Percentiles rank a stretch among this genome's conserved stretches.
Conservation (phyloP, 495 filamentous ascomycete species). For the Penicillium lividum region DNA sequence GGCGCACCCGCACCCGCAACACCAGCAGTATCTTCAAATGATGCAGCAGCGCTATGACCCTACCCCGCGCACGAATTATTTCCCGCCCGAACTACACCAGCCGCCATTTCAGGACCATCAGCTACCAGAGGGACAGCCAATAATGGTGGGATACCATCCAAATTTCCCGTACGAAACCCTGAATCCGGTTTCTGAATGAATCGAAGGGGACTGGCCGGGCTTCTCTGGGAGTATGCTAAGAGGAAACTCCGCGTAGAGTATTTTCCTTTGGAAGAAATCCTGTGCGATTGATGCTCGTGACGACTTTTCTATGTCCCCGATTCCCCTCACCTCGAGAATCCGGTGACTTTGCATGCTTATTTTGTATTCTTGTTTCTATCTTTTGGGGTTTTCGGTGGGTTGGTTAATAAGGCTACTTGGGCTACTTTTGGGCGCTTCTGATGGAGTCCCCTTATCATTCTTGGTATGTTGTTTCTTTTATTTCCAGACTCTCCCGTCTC, state of each 20-base stretch:
- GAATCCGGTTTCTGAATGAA: conserved; percentile 42
- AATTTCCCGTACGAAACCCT: conserved; percentile 42
- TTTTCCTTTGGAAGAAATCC: conserved; percentile 7
- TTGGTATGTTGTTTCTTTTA: conserved; percentile 10
- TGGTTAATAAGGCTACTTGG: conserved; percentile 5
- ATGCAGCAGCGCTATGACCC: conserved; percentile 45
- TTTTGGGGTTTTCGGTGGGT: conserved; percentile 9
- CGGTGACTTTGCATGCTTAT: conserved; percentile 12
- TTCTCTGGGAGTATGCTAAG: conserved; percentile 48
- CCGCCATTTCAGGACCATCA: conserved; percentile 29
- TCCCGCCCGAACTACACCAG: conserved; percentile 41
- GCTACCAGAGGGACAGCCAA: conserved; percentile 34
- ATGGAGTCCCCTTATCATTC: conserved; percentile 14
- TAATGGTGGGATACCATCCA: conserved; percentile 42
- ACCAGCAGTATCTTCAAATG: conserved; percentile 39
- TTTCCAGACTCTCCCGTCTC: conserved; percentile 4
- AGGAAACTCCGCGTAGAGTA: conserved; percentile 22
- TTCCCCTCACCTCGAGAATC: conserved; percentile 15
- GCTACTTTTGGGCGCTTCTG: conserved; percentile 13
- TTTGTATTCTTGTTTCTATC: conserved; percentile 6
- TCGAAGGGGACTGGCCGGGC: conserved; percentile 49
- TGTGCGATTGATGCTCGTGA: conserved; percentile 33
- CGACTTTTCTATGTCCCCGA: conserved; percentile 24
- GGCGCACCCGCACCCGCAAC: conserved; percentile 31
- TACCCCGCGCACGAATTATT: conserved; percentile 35